These are phyloP conservation scores for Citrus trifoliata DNA, from an alignment of 345 rosid species.

Conservation along the genomic window DNA sequence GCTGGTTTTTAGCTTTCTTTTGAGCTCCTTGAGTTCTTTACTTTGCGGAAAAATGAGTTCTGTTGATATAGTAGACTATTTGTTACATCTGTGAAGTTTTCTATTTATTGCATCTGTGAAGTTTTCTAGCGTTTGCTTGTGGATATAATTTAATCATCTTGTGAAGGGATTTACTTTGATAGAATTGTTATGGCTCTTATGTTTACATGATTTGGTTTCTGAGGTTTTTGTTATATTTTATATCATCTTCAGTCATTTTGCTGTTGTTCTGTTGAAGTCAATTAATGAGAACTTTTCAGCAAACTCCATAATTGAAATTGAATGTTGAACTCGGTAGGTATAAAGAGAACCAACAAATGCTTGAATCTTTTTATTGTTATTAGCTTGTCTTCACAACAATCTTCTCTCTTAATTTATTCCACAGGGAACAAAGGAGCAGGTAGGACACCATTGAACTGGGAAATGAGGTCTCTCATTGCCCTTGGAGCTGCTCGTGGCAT, in stretches of 20 bases:
- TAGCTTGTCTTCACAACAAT: neutral
- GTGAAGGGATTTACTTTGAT: neutral
- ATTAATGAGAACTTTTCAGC: neutral
- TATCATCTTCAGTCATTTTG: neutral
- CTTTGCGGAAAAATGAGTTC: neutral
- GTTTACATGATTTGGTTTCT: neutral
- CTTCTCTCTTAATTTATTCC: conserved; percentile 2
- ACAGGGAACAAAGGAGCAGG: conserved; percentile 95
- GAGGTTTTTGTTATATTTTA: neutral
- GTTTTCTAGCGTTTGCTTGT: neutral
- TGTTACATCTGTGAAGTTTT: neutral
- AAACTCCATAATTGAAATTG: neutral
- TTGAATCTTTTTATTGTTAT: neutral
- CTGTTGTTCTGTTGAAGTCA: too few relatives aligned
- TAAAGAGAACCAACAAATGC: neutral
- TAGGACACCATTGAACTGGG: conserved; percentile 85
- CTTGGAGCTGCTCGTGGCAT: conserved; percentile 87
- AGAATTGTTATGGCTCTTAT: neutral
- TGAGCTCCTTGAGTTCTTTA: neutral
- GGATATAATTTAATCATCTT: neutral
- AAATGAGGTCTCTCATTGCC: conserved; percentile 67
- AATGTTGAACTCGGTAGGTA: neutral
- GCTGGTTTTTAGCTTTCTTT: neutral
- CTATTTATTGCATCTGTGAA: neutral
- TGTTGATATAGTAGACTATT: neutral